phyloP scores from a whole-genome alignment of 768 basidiomycete genomes.

The Baorangia bicolor region DNA sequence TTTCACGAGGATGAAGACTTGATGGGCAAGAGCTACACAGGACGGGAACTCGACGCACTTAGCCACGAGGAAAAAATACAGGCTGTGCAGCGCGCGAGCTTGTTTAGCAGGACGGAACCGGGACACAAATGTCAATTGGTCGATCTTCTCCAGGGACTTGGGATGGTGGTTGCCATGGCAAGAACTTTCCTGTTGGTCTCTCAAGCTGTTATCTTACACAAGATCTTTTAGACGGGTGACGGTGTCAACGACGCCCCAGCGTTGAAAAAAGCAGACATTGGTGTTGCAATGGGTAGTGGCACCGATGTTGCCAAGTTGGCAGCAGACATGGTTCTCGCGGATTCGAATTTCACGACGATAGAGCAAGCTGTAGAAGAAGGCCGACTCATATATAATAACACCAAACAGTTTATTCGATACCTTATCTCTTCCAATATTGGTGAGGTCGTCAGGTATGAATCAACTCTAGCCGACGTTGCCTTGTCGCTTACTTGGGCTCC shows the following conservation, averaged over 20 bases:
- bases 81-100: slow-evolving; percentile 82
- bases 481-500: slow-evolving; percentile 7
- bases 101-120: slow-evolving; percentile 95
- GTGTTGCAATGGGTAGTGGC: slow-evolving; percentile 98
- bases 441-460: slow-evolving; percentile 79
- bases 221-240: slow-evolving; percentile 74
- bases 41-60: slow-evolving; percentile 84
- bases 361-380: slow-evolving; percentile 97
- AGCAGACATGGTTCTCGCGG: slow-evolving; percentile 96
- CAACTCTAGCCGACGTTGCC: neutral
- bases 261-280: slow-evolving; percentile 95
- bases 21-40: slow-evolving; percentile 95
- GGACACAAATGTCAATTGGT: slow-evolving; percentile 94
- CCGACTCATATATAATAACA: slow-evolving; percentile 97
- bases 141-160: slow-evolving; percentile 87
- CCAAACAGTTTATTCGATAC: slow-evolving; percentile 99
- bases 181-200: slow-evolving; percentile 19
- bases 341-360: slow-evolving; percentile 97
- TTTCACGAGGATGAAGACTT: too few relatives aligned
- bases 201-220: slow-evolving; percentile 8
- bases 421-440: slow-evolving; percentile 98
- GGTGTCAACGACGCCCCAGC: slow-evolving; percentile 99
- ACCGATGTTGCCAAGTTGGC: slow-evolving; percentile 98
- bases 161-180: slow-evolving; percentile 95
- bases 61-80: slow-evolving; percentile 75